A percentile compares a stretch with the other conserved stretches of the same genome.
Conservation (phyloP, 495 filamentous ascomycete genomes). For the Bombardia bombarda region DNA sequence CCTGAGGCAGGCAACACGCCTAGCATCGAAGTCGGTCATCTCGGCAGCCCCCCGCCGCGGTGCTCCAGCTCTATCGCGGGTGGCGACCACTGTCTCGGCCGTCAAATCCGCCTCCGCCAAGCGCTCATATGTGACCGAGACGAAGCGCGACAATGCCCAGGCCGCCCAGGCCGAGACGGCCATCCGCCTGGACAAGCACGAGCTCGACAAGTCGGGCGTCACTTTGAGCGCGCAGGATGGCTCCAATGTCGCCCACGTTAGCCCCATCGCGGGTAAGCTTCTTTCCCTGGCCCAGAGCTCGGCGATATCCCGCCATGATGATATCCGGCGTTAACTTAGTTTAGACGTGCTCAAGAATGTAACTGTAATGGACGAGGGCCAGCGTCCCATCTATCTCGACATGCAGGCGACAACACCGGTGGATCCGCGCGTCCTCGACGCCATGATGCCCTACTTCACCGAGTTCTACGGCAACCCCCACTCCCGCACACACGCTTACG, state of each 20-base stretch:
- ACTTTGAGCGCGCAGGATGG: conserved; percentile 50
- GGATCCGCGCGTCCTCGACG: conserved; percentile 88
- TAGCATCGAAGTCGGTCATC: conserved; percentile 49
- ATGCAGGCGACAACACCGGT: conserved; percentile 98
- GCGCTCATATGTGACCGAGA: conserved; percentile 77
- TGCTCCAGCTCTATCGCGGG: conserved; percentile 33
- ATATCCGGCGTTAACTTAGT: conserved; percentile 3
- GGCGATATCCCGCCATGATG: background rate
- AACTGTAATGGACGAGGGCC: conserved; percentile 87
- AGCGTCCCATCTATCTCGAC: conserved; percentile 92
- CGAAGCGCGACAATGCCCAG: conserved; percentile 70
- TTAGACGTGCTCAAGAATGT: conserved; percentile 82
- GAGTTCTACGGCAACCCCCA: conserved; percentile 96
- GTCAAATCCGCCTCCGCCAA: conserved; percentile 10
- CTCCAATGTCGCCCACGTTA: conserved; percentile 52
- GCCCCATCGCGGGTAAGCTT: conserved; percentile 61
- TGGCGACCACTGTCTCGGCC: conserved; percentile 24
- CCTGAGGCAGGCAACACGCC: conserved; percentile 70
- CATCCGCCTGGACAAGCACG: conserved; percentile 75
- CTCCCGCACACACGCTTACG: conserved; percentile 95
- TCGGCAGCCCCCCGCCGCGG: conserved; percentile 39
- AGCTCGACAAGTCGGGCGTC: conserved; percentile 66
- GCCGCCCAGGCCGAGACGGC: conserved; percentile 78
- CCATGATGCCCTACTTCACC: conserved; percentile 92
- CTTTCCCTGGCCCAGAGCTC: background rate